These are phyloP conservation scores for Endocalyx cinctus DNA, from an alignment of 2,329 filamentous ascomycete genomes.

Conservation along the genomic window DNA sequence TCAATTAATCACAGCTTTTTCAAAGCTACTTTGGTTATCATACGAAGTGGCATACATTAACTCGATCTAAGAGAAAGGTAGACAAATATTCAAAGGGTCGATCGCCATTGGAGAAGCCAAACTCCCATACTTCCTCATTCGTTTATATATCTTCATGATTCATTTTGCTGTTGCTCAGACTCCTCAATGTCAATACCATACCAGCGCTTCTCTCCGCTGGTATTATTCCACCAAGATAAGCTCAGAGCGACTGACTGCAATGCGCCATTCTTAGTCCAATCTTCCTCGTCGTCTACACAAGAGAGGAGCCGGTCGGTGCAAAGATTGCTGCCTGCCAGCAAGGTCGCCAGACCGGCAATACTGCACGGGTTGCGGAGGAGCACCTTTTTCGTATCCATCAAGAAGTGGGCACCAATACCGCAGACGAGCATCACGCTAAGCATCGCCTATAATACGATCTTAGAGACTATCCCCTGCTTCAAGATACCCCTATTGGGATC, in stretches of 20 bases:
- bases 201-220: background rate
- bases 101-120: too few species aligned
- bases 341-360: slow-evolving; percentile 2
- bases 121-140: background rate
- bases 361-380: slow-evolving; percentile 2
- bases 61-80: too few species aligned
- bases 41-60: too few species aligned
- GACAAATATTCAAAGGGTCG: too few species aligned
- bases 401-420: slow-evolving; percentile 1
- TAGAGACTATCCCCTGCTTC: slow-evolving; percentile 3
- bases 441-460: slow-evolving; percentile 2
- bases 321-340: slow-evolving; percentile 4
- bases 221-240: slow-evolving; percentile 1
- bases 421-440: slow-evolving; percentile 1
- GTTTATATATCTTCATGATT: slow-evolving; percentile 1
- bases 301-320: slow-evolving; percentile 1
- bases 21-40: too few species aligned
- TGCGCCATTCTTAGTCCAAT: background rate
- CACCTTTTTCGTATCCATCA: slow-evolving; percentile 4
- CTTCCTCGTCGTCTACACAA: background rate
- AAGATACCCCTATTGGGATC: slow-evolving; percentile 4
- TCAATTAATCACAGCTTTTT: too few species aligned
- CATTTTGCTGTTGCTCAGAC: background rate
- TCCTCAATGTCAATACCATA: slow-evolving; percentile 3
- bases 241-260: slow-evolving; percentile 1